Base-by-base conservation (phyloP, 2,329 filamentous ascomycete genomes). In the Albifimbria verrucaria region DNA sequence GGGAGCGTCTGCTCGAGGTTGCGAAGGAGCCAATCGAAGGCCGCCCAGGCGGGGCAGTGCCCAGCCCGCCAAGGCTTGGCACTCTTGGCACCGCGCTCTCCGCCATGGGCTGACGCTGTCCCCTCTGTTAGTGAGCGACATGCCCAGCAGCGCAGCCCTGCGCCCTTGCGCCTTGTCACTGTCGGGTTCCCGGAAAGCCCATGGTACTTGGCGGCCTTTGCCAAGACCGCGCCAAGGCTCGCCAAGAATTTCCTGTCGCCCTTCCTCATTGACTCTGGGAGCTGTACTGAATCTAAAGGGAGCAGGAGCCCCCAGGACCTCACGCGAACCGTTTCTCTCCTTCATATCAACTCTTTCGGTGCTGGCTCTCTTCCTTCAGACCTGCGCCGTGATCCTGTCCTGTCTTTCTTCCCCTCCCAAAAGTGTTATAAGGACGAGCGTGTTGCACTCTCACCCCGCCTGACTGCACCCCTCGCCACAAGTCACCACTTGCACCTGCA, bases 31-130 rank as follows among this genome's bases (percentile, higher is more conserved):
- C 67, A 71, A 71, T 71, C 53, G 60, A 54, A 62, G 55, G 52
- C 54, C 44, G 52, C 41, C 59, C 55, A 66, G 67, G 65, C 62
- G 63, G 62, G 63, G 63, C 62, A 60, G 59, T 63, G 69, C 70
- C 70, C 66, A 73, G 69, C 53, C 54, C 61, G 70, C 70, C 70
- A 72, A 72, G 69, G 0, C 68, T 70, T 72, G 69, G 67, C 68
- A 53, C 53, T 52, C 68, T 72, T 71, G 69, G 69, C 68, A 65
- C 39, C 42, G 52, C 58, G 49, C 57, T 61, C 60, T 66, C 64
- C 62, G 61, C 68, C 59, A 61, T 52, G 51, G 32, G 9, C 43
- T 44, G 46, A 47, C n/a, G 23, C 49, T 22, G 62, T 67, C 61
- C 24, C 32, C 18, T 43, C 17, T 41, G 48, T 41, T 43, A 55